These are phyloP conservation scores for Hypoxylon sp. DNA, from an alignment of 2,329 filamentous ascomycete species.

Conservation along the genomic window DNA sequence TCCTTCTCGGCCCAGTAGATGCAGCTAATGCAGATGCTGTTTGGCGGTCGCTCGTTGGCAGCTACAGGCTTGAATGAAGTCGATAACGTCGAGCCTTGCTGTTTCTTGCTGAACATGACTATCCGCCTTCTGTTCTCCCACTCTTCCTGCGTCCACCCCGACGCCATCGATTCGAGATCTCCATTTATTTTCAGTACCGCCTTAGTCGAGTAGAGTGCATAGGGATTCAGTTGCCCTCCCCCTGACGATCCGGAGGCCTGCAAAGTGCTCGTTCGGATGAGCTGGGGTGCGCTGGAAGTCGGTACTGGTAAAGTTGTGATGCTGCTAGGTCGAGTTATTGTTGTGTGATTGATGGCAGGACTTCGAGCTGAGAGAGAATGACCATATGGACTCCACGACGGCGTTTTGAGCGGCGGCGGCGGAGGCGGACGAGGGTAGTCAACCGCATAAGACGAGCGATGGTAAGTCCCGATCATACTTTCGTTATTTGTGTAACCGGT, in stretches of 20 bases:
- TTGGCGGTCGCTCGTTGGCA: conserved; percentile 81
- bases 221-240: conserved; percentile 75
- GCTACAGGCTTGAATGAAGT: conserved; percentile 84
- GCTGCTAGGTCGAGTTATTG: conserved; percentile 60
- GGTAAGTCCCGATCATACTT: conserved; percentile 70
- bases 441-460: conserved; percentile 65
- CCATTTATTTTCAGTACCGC: conserved; percentile 87
- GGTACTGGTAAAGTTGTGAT: conserved; percentile 65
- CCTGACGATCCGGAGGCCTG: conserved; percentile 55
- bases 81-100: conserved; percentile 84
- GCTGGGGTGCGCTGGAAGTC: conserved; percentile 60
- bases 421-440: conserved; percentile 59
- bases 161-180: conserved; percentile 85
- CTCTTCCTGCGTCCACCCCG: conserved; percentile 87
- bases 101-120: conserved; percentile 87
- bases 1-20: conserved; percentile 96
- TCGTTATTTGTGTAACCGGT: conserved; percentile 52
- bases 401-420: conserved; percentile 54
- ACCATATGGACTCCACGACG: conserved; percentile 62
- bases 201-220: conserved; percentile 85
- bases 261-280: conserved; percentile 70
- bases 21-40: conserved; percentile 95
- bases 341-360: conserved; percentile 58
- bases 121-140: conserved; percentile 83
- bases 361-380: conserved; percentile 58